Conservation (phyloP, 257 asterid species). For the Solanum medicagineum region DNA sequence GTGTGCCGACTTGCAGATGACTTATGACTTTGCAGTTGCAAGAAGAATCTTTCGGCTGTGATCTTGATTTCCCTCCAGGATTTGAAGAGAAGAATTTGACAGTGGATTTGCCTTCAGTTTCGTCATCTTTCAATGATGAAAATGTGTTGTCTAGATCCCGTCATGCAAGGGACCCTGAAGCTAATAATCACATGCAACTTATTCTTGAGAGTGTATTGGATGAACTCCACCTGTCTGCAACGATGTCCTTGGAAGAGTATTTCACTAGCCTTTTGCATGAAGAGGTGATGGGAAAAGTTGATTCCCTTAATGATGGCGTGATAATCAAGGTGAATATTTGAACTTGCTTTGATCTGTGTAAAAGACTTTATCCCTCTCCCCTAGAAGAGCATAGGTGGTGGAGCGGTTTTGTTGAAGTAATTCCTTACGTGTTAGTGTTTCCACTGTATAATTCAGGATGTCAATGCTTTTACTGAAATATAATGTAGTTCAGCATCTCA, state of each 20-base stretch:
- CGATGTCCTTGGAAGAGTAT: constrained; percentile 31
- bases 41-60: constrained; percentile 29
- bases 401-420: not conserved
- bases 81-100: constrained; percentile 33
- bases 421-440: not conserved
- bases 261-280: constrained; percentile 39
- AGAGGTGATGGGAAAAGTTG: constrained; percentile 46
- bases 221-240: constrained; percentile 65
- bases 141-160: constrained; percentile 11
- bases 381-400: not conserved
- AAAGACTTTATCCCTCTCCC: not conserved
- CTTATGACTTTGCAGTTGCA: constrained; percentile 32
- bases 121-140: constrained; percentile 12
- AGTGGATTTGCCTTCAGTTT: constrained; percentile 16
- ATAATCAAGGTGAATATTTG: constrained; percentile 32
- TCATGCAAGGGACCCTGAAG: constrained; percentile 1
- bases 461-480: not conserved
- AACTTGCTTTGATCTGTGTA: not conserved
- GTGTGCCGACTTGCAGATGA: constrained; percentile 5
- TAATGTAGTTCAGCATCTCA: not conserved
- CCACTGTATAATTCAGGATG: not conserved
- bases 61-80: constrained; percentile 77
- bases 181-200: constrained; percentile 19
- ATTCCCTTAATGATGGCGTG: constrained; percentile 13
- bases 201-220: constrained; percentile 43